These are phyloP conservation scores for Hippophae rhamnoides DNA, from an alignment of 306 rosid species.

Conservation along the genomic window DNA sequence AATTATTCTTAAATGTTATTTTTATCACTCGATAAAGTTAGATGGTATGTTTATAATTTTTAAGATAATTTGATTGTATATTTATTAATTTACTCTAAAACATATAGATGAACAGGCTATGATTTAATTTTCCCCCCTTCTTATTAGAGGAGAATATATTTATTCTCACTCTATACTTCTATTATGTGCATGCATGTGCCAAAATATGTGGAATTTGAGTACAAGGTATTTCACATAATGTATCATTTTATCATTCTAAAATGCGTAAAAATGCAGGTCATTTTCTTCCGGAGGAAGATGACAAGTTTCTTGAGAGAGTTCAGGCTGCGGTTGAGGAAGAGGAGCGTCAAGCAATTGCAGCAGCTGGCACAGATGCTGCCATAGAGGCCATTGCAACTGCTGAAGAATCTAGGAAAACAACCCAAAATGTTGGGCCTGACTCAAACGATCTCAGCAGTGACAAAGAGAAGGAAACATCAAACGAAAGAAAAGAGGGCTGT, in stretches of 20 bases:
- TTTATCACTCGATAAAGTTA: too few species aligned
- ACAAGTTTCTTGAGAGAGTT: conserved; percentile 72
- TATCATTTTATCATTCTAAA: conserved; percentile 2
- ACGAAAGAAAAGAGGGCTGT: conserved; percentile 20
- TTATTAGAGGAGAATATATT: not conserved
- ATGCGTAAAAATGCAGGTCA: conserved; percentile 50
- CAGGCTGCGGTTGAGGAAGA: conserved; percentile 88
- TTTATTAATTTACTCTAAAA: too few species aligned
- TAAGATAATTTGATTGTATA: too few species aligned
- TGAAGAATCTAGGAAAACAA: conserved; percentile 61
- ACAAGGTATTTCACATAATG: not conserved
- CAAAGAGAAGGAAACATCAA: conserved; percentile 21
- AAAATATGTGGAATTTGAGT: not conserved
- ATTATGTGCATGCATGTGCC: not conserved
- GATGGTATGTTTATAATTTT: too few species aligned
- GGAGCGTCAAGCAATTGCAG: conserved; percentile 79
- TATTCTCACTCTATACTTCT: not conserved
- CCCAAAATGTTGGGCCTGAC: conserved; percentile 27
- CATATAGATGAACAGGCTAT: not conserved
- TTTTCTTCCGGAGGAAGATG: conserved; percentile 87
- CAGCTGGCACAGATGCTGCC: conserved; percentile 77
- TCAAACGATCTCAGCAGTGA: conserved; percentile 26
- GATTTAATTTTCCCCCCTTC: not conserved
- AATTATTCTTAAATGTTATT: too few species aligned
- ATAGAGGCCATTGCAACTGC: conserved; percentile 79